phyloP scores from a whole-genome alignment of 371 early-diverging fungal species.

The Apophysomyces elegans region DNA sequence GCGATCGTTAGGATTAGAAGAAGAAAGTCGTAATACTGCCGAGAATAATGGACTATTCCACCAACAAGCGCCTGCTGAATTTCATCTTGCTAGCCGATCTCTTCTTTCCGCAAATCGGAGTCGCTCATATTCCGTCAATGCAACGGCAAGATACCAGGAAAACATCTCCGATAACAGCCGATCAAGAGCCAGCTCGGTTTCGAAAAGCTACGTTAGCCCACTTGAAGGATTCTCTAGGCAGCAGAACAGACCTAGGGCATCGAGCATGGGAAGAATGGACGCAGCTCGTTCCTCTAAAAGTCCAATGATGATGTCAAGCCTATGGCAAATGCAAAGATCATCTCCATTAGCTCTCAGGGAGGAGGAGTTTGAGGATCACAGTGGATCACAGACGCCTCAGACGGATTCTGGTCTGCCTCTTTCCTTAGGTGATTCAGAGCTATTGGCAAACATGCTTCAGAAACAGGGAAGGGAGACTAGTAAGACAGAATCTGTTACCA shows the following conservation, averaged over 20 bases:
- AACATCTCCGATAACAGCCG: conserved; percentile 6
- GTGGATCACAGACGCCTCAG: conserved; percentile 3
- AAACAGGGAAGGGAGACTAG: conserved; percentile 16
- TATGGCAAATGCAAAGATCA: conserved; percentile 51
- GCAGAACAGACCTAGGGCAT: conserved; percentile 63
- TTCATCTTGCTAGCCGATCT: conserved; percentile 2
- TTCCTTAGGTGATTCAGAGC: conserved; percentile 54
- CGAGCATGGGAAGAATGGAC: conserved; percentile 66
- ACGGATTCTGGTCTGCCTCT: conserved; percentile 23
- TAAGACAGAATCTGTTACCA: conserved; percentile 13
- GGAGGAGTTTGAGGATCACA: conserved; percentile 36
- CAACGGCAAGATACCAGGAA: conserved; percentile 62
- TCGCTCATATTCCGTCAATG: conserved; percentile 77
- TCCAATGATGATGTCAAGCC: conserved; percentile 26
- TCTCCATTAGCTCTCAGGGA: conserved; percentile 44
- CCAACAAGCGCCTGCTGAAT: conserved; percentile 1
- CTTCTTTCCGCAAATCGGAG: conserved; percentile 51
- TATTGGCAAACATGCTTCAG: conserved; percentile 50
- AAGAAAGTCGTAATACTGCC: conserved; percentile 31
- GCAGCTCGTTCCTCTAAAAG: conserved; percentile 29
- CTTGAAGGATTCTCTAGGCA: conserved; percentile 56
- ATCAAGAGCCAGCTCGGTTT: conserved; percentile 36
- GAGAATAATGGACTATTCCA: conserved; percentile 18
- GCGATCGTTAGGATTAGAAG: conserved; percentile 80
- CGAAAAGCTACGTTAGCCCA: conserved; percentile 34